phyloP scores from a whole-genome alignment of 176 grass and related monocot genomes.

The Bromus sterilis region DNA sequence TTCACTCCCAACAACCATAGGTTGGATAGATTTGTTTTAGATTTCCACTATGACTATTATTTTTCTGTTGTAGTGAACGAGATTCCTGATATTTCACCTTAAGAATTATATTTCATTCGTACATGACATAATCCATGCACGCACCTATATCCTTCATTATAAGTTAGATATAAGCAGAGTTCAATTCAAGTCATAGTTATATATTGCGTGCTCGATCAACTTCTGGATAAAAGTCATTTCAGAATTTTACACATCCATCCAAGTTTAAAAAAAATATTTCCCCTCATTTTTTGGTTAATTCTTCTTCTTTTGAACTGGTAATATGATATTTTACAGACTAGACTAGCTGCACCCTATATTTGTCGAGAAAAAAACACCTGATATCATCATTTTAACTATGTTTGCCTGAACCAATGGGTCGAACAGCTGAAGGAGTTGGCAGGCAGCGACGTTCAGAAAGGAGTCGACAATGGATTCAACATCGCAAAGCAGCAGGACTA shows the following conservation, averaged over 20 bases:
- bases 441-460: neutral
- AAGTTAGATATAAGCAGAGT: neutral
- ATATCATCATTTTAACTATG: neutral
- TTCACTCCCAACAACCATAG: neutral
- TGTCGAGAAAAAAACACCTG: neutral
- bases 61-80: neutral
- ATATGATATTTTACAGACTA: neutral
- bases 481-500: neutral
- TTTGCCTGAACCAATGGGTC: neutral
- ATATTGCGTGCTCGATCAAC: neutral
- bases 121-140: neutral
- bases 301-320: neutral
- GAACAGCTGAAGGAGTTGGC: conserved; percentile 2
- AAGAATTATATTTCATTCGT: too few relatives aligned
- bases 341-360: neutral
- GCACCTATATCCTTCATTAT: neutral
- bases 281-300: neutral
- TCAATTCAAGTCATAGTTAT: neutral
- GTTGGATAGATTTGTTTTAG: neutral
- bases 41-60: neutral
- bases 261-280: neutral
- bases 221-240: neutral
- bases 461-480: neutral
- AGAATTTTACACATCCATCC: neutral
- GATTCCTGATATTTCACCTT: neutral